Percentiles rank a stretch among this genome's conserved stretches.
Evolutionary conservation across 116 monocot species (phyloP).

Genomic region (Trichopus zeylanicus): DNA sequence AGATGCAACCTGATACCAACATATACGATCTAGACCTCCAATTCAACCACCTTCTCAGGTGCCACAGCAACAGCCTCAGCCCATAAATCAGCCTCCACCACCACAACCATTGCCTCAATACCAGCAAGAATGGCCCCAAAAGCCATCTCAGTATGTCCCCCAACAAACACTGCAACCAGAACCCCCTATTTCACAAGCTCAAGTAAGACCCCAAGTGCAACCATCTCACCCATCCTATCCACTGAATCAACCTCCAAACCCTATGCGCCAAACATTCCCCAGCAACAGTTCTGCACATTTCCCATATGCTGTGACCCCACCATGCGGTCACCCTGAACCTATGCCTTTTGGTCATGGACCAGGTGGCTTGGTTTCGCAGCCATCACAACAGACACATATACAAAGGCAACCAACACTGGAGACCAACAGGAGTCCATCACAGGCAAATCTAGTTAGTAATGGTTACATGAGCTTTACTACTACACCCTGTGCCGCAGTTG

Average conservation of each 20-base stretch:
- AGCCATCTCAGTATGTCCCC: slow-evolving; percentile 20
- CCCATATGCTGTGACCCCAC: slow-evolving; percentile 17
- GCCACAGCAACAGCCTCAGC: slow-evolving; percentile 18
- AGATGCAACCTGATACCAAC: slow-evolving; percentile 30
- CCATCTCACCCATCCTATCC: slow-evolving; percentile 35
- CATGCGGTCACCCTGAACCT: slow-evolving; percentile 18
- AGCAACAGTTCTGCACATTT: slow-evolving; percentile 18
- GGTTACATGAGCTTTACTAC: slow-evolving; percentile 25
- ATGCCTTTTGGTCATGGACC: slow-evolving; percentile 27
- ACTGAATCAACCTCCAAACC: slow-evolving; percentile 32
- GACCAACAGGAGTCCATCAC: slow-evolving; percentile 19
- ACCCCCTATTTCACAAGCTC: slow-evolving; percentile 25
- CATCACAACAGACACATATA: slow-evolving; percentile 5
- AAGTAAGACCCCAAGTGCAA: slow-evolving; percentile 26
- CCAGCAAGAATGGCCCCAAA: slow-evolving; percentile 52
- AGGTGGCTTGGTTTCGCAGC: slow-evolving; percentile 17
- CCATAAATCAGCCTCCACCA: slow-evolving; percentile 16
- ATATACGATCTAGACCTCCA: slow-evolving; percentile 32
- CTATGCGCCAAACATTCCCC: slow-evolving; percentile 31
- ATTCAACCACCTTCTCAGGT: slow-evolving; percentile 29
- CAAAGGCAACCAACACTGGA: slow-evolving; percentile 24
- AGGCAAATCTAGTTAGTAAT: slow-evolving; percentile 16
- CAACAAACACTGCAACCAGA: slow-evolving; percentile 25
- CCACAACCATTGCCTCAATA: slow-evolving; percentile 33
- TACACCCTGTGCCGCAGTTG: slow-evolving; percentile 19